phyloP scores from a whole-genome alignment of 2,329 filamentous ascomycete species.

The Dactylellina parvicollis region DNA sequence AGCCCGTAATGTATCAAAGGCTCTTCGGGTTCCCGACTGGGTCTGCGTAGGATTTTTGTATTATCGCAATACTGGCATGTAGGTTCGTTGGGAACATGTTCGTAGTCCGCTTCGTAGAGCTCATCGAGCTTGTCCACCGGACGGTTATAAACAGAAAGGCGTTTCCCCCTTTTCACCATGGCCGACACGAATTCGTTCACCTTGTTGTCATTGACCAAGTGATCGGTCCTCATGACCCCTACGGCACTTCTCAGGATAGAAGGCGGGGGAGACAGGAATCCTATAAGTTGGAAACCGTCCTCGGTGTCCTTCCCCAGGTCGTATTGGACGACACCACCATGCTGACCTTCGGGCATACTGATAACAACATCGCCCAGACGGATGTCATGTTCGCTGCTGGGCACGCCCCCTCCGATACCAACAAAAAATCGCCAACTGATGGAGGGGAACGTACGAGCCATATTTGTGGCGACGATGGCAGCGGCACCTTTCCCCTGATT shows the following conservation, averaged over 20 bases:
- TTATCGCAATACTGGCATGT: constrained; percentile 5
- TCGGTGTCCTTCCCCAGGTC: constrained; percentile 14
- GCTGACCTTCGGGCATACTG: constrained; percentile 47
- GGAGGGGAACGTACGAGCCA: constrained; percentile 57
- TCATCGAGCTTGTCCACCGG: constrained; percentile 6
- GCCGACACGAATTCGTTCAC: constrained; percentile 3
- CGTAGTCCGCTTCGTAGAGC: constrained; percentile 5
- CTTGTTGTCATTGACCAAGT: not conserved
- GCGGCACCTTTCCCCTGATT: constrained; percentile 58
- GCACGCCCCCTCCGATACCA: constrained; percentile 58
- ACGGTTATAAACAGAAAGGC: not conserved
- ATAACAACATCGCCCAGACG: constrained; percentile 40
- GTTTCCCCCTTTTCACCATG: not conserved
- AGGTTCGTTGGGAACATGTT: not conserved
- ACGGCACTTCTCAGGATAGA: not conserved
- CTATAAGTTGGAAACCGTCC: constrained; percentile 11
- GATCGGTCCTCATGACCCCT: constrained; percentile 5
- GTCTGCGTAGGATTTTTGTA: not conserved
- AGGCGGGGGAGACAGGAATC: constrained; percentile 6
- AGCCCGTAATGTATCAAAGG: constrained; percentile 25
- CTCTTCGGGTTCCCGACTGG: not conserved
- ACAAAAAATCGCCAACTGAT: constrained; percentile 58
- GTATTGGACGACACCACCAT: constrained; percentile 27
- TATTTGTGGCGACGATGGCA: constrained; percentile 56
- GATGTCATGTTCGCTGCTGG: constrained; percentile 42